These are phyloP conservation scores for Begonia masoniana DNA, from an alignment of 306 rosid genomes.

Conservation along the genomic window DNA sequence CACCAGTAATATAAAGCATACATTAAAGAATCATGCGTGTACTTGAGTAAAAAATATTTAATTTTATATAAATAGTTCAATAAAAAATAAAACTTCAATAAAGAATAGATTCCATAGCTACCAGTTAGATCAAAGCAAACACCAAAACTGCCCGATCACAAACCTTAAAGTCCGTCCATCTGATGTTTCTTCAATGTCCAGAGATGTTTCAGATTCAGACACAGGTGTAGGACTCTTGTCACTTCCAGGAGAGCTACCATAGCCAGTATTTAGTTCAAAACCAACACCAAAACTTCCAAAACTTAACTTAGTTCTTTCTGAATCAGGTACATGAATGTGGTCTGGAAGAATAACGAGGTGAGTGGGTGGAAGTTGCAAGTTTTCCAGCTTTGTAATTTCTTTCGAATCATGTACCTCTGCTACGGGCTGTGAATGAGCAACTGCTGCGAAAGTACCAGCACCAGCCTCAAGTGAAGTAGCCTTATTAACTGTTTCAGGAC, in stretches of 20 bases:
- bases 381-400: constrained; percentile 57
- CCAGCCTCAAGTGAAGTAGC: constrained; percentile 39
- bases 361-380: constrained; percentile 51
- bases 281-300: constrained; percentile 87
- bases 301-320: constrained; percentile 77
- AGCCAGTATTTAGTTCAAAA: constrained; percentile 43
- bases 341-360: constrained; percentile 86
- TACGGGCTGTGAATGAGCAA: constrained; percentile 28
- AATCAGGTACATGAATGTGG: constrained; percentile 88
- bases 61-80: background rate
- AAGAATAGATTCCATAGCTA: no score
- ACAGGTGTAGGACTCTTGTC: constrained; percentile 56
- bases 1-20: background rate
- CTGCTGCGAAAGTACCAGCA: constrained; percentile 23
- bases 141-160: constrained; percentile 10
- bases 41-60: background rate
- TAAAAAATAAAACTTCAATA: background rate
- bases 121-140: no score
- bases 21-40: no score
- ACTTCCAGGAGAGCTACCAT: constrained; percentile 37
- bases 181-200: constrained; percentile 48
- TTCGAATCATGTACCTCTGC: constrained; percentile 42
- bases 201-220: constrained; percentile 66
- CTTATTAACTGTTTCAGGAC: constrained; percentile 30
- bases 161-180: constrained; percentile 69